Evolutionary conservation across 345 rosid genomes (phyloP).

Genomic region (Triadica sebifera): DNA sequence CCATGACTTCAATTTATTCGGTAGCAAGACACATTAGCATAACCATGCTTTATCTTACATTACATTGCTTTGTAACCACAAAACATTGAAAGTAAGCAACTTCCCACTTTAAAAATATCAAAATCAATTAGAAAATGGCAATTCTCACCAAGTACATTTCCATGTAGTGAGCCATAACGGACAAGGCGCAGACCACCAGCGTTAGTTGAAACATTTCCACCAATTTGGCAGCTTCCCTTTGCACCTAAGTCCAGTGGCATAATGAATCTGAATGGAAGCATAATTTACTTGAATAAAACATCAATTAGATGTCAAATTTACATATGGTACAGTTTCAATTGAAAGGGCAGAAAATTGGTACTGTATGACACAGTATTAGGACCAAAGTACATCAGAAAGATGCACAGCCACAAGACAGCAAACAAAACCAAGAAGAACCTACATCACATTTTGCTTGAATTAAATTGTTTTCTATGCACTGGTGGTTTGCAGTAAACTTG

Average conservation of each 20-base stretch:
- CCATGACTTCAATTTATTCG: neutral
- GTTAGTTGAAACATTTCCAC: constrained; percentile 97
- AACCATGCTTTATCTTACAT: neutral
- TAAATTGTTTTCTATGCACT: neutral
- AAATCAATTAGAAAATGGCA: constrained; percentile 5
- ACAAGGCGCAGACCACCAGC: constrained; percentile 98
- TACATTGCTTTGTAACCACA: neutral
- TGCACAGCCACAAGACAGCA: neutral
- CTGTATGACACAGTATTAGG: neutral
- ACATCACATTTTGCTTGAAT: neutral
- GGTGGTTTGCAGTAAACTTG: neutral
- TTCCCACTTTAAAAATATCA: neutral
- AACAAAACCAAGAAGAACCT: neutral
- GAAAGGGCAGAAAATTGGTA: neutral
- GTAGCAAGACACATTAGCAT: neutral
- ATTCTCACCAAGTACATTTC: constrained; percentile 72
- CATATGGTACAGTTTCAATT: neutral
- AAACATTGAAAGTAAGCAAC: constrained; percentile 11
- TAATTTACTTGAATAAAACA: constrained; percentile 30
- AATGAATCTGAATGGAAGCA: constrained; percentile 78
- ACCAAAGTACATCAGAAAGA: neutral
- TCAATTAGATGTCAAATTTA: constrained; percentile 19
- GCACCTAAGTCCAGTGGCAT: constrained; percentile 99
- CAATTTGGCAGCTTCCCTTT: constrained; percentile 98
- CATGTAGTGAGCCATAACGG: constrained; percentile 96